phyloP scores from a whole-genome alignment of 108 stramenopile genomes.

The Thalassiosira profunda region DNA sequence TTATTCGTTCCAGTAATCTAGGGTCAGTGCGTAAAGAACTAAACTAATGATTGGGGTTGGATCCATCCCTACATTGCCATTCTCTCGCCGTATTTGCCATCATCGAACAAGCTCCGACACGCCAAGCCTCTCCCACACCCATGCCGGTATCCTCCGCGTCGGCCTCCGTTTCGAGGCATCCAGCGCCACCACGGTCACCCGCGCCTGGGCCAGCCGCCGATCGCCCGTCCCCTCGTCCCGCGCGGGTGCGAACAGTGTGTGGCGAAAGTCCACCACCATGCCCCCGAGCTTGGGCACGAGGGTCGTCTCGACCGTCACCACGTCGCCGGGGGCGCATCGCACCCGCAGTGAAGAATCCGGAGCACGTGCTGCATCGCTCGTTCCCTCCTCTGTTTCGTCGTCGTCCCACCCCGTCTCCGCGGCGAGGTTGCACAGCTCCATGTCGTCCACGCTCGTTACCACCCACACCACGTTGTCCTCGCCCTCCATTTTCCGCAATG shows the following conservation, averaged over 20 bases:
- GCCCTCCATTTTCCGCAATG: conserved; percentile 52
- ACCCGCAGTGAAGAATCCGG: not conserved
- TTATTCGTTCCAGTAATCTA: too few relatives aligned
- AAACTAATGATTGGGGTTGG: too few relatives aligned
- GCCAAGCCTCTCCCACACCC: conserved; percentile 54
- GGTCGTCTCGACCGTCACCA: conserved; percentile 45
- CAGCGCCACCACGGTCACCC: conserved; percentile 58
- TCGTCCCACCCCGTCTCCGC: conserved; percentile 3
- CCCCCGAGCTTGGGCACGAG: conserved; percentile 53
- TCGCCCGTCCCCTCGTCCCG: conserved; percentile 1
- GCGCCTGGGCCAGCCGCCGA: conserved; percentile 55
- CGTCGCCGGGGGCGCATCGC: conserved; percentile 12
- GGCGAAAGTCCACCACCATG: conserved; percentile 65
- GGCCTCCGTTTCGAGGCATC: conserved; percentile 52
- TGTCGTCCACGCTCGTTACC: conserved; percentile 60
- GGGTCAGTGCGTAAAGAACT: too few relatives aligned
- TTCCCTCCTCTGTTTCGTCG: not conserved
- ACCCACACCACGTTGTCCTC: conserved; percentile 61
- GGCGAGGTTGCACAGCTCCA: conserved; percentile 18
- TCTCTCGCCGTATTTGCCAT: too few relatives aligned
- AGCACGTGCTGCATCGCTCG: not conserved
- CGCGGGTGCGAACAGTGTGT: conserved; percentile 38
- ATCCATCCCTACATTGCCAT: too few relatives aligned
- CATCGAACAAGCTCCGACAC: too few relatives aligned
- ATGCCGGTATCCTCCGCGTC: conserved; percentile 57